Evolutionary conservation across 257 asterid species (phyloP), one percentile per base, ranked within the genome.

Genomic region (Petunia secreta): DNA sequence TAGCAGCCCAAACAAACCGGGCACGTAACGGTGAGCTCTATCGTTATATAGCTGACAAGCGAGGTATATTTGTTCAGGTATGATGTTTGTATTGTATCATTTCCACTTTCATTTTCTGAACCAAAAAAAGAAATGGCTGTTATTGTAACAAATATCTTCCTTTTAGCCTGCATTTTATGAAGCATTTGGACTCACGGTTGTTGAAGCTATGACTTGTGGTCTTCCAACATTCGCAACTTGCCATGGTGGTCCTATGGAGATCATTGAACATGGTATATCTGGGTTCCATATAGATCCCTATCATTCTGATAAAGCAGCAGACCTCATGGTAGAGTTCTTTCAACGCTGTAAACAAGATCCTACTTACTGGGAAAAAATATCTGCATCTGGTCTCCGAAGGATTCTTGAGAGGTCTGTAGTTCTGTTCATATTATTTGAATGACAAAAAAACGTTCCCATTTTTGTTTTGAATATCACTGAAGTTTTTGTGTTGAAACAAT

Each of bases 151-250:
- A 4, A 64, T 62, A 11, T 63, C 25, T 60, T 81, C 54, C 15
- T 43, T 74, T 13, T 74, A 94, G 99, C 99, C 99, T 80, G 99
- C 99, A 15, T 83, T 94, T 77, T 96, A 92, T 67, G 99, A 96
- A 88, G 99, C 99, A 16, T 96, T 96, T 83, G 99, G 99, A 63
- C 97, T 96, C 11, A 96, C 98, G 4, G 98, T 96, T 69, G 95
- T 96, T 75, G 99, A 96, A 88, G 97, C 99, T 43, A 96, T 96
- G 99, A 87, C 91, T 1, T 92, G 97, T 81, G 99, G 98, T 8
- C 97, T 96, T 81, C 98, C 99, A 13, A 87, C 98, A 13, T 89
- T 94, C 80, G 98, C 98, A 39, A 96, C 99, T 34, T 85, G 89
- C 86, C 97, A 96, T 57, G 99, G 99, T 13, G 99, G 99, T 43